Evolutionary conservation across 345 rosid species (phyloP).

Genomic region (Citrus cavaleriei): DNA sequence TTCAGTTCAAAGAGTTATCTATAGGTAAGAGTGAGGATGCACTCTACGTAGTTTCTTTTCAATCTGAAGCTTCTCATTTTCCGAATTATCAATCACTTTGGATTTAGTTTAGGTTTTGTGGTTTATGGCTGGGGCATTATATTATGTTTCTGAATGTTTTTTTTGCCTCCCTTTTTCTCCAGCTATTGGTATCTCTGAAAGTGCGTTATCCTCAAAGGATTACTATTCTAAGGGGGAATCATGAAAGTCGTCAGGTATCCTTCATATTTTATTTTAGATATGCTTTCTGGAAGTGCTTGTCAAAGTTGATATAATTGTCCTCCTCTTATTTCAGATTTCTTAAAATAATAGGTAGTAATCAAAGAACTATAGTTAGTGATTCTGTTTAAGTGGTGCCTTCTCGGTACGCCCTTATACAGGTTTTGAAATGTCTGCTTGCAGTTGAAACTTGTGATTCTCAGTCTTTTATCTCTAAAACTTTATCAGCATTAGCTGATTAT

Average conservation of each 20-base stretch:
- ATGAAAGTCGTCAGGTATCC: constrained; percentile 95
- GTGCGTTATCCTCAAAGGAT: constrained; percentile 84
- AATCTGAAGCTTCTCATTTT: not conserved
- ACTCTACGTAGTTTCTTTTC: not conserved
- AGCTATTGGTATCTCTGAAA: constrained; percentile 87
- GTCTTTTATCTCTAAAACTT: not conserved
- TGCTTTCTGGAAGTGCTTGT: not conserved
- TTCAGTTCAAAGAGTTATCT: not conserved
- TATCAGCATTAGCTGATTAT: constrained; percentile 8
- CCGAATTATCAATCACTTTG: not conserved
- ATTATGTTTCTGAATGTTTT: constrained; percentile 2
- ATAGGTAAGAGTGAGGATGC: not conserved
- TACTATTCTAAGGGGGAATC: constrained; percentile 97
- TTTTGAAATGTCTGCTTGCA: not conserved
- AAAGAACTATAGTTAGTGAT: not conserved
- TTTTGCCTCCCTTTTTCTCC: constrained; percentile 15
- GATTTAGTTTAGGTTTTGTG: not conserved
- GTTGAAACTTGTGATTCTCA: not conserved
- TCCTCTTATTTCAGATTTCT: constrained; percentile 2
- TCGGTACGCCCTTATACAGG: not conserved
- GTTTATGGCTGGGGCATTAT: not conserved
- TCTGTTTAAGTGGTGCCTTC: not conserved
- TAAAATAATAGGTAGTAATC: not conserved
- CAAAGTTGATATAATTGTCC: not conserved
- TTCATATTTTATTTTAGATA: not conserved